Percentiles rank a stretch among this genome's conserved stretches.
Evolutionary conservation across 306 rosid genomes (phyloP).

Genomic region (Lathyrus tuberosus): DNA sequence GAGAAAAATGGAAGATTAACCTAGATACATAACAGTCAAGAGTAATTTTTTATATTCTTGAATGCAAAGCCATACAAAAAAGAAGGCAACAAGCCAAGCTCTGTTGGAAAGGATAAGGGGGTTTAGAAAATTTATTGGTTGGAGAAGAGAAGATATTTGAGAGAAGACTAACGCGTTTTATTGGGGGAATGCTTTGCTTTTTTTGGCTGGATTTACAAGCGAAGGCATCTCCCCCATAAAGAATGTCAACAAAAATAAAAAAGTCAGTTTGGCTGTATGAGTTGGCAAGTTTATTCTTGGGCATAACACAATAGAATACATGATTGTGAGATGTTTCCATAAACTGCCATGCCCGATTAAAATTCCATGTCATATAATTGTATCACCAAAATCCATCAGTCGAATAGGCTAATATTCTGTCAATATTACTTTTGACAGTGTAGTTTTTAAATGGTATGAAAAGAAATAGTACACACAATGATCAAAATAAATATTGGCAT

Average conservation of each 20-base stretch:
- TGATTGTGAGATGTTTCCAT: slow-evolving; percentile 1
- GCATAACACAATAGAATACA: neutral
- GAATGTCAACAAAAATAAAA: slow-evolving; percentile 16
- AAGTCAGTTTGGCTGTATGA: neutral
- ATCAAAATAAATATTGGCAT: slow-evolving; percentile 13
- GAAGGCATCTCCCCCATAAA: neutral
- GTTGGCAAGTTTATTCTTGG: neutral
- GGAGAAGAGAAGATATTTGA: slow-evolving; percentile 6
- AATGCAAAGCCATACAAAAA: slow-evolving; percentile 8
- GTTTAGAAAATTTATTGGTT: neutral
- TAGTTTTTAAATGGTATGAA: neutral
- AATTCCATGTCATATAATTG: neutral
- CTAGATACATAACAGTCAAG: neutral
- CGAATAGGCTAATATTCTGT: neutral
- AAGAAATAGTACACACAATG: neutral
- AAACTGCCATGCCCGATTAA: slow-evolving; percentile 10
- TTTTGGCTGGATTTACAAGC: neutral
- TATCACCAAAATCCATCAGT: slow-evolving; percentile 10
- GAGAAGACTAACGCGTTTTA: neutral
- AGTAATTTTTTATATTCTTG: slow-evolving; percentile 21
- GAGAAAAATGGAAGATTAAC: slow-evolving; percentile 24
- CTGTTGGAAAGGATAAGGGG: neutral
- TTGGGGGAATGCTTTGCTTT: neutral
- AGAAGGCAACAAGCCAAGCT: slow-evolving; percentile 24
- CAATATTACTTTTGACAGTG: neutral